Percentiles rank a stretch among this genome's conserved stretches.
phyloP scores from a whole-genome alignment of 345 rosid genomes.

The Rhodamnia rubescens region DNA sequence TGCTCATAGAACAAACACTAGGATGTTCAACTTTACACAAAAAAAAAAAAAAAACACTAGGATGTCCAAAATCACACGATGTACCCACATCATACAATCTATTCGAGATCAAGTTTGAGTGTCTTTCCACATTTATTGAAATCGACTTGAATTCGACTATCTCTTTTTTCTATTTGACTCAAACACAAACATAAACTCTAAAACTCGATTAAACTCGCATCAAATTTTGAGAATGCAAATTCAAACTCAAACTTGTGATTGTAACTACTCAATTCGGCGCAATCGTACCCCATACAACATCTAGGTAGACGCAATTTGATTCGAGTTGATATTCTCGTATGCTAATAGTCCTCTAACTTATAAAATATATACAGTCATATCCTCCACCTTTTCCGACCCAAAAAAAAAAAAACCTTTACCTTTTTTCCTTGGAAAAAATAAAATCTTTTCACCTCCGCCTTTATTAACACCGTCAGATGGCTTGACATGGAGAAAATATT shows the following conservation, averaged over 20 bases:
- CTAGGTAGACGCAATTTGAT: neutral
- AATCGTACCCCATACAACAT: neutral
- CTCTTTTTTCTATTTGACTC: neutral
- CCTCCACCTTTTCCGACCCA: neutral
- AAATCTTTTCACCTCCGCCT: neutral
- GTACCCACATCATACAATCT: neutral
- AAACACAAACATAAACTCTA: neutral
- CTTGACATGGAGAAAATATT: too few relatives aligned
- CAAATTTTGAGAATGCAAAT: neutral
- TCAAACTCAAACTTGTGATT: neutral
- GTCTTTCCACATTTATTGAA: neutral
- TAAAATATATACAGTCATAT: neutral
- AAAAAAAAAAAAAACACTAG: too few relatives aligned
- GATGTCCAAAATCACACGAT: neutral
- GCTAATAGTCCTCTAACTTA: neutral
- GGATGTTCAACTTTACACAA: neutral
- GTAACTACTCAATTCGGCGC: neutral
- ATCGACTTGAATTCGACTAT: neutral
- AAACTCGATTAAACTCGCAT: rapidly evolving
- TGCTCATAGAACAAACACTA: neutral
- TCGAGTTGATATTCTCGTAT: neutral
- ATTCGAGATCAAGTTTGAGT: neutral
- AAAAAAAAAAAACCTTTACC: too few relatives aligned
- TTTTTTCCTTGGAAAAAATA: neutral
- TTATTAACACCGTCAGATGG: neutral